phyloP scores from a whole-genome alignment of 108 stramenopile species.

The Chaetoceros muelleri region DNA sequence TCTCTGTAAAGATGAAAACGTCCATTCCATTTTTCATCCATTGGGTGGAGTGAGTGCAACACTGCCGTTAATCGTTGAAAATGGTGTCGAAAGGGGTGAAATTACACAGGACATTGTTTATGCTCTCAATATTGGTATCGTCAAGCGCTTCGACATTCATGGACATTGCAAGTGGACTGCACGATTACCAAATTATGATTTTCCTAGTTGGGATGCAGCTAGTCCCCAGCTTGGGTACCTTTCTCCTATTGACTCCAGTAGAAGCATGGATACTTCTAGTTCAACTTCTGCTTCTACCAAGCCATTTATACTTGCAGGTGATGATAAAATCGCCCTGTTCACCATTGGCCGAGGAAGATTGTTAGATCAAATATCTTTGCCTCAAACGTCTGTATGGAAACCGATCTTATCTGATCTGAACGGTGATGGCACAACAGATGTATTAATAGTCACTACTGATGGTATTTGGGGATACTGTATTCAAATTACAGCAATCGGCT shows the following conservation, averaged over 20 bases:
- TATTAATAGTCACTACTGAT: slow-evolving; percentile 51
- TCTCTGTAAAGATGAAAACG: no score
- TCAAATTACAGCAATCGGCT: slow-evolving; percentile 33
- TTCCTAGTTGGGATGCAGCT: neutral
- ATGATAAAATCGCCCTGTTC: neutral
- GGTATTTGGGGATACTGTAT: slow-evolving; percentile 78
- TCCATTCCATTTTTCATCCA: neutral
- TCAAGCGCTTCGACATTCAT: neutral
- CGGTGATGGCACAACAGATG: slow-evolving; percentile 79
- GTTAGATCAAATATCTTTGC: slow-evolving; percentile 17
- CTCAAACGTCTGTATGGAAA: slow-evolving; percentile 38
- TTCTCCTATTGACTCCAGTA: no score
- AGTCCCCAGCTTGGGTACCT: neutral
- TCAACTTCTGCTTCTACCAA: neutral
- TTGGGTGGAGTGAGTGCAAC: neutral
- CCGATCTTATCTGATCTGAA: slow-evolving; percentile 63
- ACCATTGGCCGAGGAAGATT: neutral
- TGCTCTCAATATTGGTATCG: neutral
- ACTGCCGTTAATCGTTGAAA: neutral
- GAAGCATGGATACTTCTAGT: neutral
- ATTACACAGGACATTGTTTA: neutral
- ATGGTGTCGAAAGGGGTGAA: neutral
- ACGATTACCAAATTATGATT: neutral
- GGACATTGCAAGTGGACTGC: neutral
- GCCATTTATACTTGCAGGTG: neutral